Conservation (phyloP, 148 eudicot species). For the Chenopodium berlandieri region DNA sequence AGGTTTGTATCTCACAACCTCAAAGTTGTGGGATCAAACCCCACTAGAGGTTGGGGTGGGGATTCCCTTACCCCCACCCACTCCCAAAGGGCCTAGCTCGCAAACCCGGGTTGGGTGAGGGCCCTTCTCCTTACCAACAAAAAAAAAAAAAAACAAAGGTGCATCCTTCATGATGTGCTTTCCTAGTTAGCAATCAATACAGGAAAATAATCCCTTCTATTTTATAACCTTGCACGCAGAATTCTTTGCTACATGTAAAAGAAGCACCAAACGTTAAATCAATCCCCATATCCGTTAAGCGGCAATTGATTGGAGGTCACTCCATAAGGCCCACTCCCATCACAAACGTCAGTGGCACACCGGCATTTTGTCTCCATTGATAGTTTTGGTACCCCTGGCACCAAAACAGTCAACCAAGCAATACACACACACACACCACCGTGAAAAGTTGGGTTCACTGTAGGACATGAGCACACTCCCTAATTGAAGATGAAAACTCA, state of each 20-base stretch:
- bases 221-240: background rate
- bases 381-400: background rate
- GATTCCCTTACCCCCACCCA: too few species aligned
- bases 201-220: background rate
- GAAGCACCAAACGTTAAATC: background rate
- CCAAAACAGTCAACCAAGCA: background rate
- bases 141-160: too few species aligned
- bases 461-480: background rate
- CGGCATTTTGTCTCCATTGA: background rate
- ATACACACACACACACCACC: background rate
- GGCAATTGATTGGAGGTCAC: background rate
- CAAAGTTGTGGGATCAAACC: too few species aligned
- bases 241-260: background rate
- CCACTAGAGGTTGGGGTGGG: too few species aligned
- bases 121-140: too few species aligned
- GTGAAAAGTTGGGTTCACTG: background rate
- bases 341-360: background rate
- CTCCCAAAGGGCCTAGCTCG: too few species aligned
- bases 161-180: too few species aligned
- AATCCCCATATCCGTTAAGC: background rate
- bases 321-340: background rate
- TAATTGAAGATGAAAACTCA: background rate
- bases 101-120: too few species aligned
- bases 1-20: too few species aligned
- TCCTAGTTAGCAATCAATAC: too few species aligned